Conservation (phyloP, 345 rosid species). For the Salix exigua region DNA sequence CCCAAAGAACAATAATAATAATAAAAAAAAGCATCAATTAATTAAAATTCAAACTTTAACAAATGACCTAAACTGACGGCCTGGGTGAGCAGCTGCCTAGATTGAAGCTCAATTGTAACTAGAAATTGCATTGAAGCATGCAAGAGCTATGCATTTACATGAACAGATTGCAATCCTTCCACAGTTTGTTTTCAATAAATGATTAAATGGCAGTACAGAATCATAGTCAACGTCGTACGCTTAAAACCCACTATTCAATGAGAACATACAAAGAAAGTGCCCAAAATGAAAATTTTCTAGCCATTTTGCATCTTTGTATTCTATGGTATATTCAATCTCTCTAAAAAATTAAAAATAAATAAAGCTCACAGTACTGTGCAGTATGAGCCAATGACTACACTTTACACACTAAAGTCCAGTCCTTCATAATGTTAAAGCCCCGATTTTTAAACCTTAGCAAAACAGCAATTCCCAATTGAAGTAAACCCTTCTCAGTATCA, state of each 20-base stretch:
- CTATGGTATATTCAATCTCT: not conserved
- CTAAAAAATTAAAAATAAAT: not conserved
- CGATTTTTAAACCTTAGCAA: not conserved
- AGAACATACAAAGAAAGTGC: too few relatives aligned
- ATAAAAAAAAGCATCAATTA: not conserved
- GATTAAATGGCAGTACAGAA: not conserved
- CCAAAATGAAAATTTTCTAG: not conserved
- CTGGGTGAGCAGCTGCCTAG: slow-evolving; percentile 78
- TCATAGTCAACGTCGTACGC: not conserved
- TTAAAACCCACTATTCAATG: too few relatives aligned
- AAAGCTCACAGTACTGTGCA: not conserved
- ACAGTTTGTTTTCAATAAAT: not conserved
- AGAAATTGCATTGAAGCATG: not conserved
- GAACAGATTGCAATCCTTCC: not conserved
- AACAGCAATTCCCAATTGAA: not conserved
- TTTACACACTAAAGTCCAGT: not conserved
- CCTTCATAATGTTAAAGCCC: not conserved
- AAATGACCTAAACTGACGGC: slow-evolving; percentile 67
- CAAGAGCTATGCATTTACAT: not conserved
- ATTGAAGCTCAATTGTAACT: not conserved
- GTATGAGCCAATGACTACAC: not conserved
- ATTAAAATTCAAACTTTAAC: not conserved
- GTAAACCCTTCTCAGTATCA: not conserved
- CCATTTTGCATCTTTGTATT: not conserved
- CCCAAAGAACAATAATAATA: not conserved